Base-by-base conservation (phyloP, 2,329 filamentous ascomycete species). In the Colletotrichum tropicicola region DNA sequence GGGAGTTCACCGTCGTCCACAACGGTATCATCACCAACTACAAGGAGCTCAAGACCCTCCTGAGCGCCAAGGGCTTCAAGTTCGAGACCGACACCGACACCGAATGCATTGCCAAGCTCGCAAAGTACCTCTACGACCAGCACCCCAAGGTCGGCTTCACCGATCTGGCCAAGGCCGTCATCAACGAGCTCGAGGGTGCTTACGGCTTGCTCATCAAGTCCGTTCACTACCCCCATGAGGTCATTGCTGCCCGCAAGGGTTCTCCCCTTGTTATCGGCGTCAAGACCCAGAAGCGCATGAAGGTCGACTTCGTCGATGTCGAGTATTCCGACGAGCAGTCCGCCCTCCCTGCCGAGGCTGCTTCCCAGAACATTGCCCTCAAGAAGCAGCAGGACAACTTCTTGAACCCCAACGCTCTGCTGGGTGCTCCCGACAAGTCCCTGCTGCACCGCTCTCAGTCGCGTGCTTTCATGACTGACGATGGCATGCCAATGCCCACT, bases 11-110 rank as follows among this genome's bases (percentile, higher is more conserved):
- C 70, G 91, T 99, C 73, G 96, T 98, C 67, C 96, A 99, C 91
- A 99, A 99, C 83, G 96, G 96, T 77, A 99, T 99, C 87, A 99
- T 99, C 83, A 99, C 96, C 85, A 99, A 99, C 89, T 99, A 99
- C 89, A 99, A 99, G 88, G 96, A 99, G 84, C 85, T 99, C 74
- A 97, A 95, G 89, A 93, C 92, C 68, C 90, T 99, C 69, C 88
- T 99, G 72, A 88, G 91, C 83, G 87, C 87, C 86, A 99, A 98
- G 88, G 96, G 96, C 77, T 97, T 97, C 90, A 92, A 91, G 77
- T 99, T 99, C 79, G 96, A 99, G 90, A 99, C 96, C 55, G 95
- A 99, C 83, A 99, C 96, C 71, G 96, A 99, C 77, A 99, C 96
- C 56, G 96, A 99, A 85, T 98, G 95, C 81, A 99, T 99, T 81